A percentile compares a stretch with the other conserved stretches of the same genome.
phyloP scores from a whole-genome alignment of 1,284 basidiomycete genomes.

The Grifola frondosa region DNA sequence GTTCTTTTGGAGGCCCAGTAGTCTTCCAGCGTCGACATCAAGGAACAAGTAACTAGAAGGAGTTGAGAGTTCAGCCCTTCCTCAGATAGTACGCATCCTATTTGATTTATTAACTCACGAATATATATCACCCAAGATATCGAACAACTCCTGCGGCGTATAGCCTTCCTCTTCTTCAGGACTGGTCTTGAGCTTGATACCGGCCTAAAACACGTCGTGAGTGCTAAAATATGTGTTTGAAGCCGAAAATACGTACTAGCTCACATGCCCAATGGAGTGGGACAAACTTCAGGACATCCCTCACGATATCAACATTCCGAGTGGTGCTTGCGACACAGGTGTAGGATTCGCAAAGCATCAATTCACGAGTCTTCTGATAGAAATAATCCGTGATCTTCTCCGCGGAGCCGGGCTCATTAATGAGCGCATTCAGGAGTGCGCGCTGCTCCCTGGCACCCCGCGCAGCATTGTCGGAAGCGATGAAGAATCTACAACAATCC shows the following conservation, averaged over 20 bases:
- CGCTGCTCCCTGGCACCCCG: constrained; percentile 46
- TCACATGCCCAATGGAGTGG: constrained; percentile 71
- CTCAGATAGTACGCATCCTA: background rate
- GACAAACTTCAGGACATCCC: constrained; percentile 65
- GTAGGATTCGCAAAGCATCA: constrained; percentile 56
- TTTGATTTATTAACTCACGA: constrained; percentile 41
- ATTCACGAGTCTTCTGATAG: constrained; percentile 54
- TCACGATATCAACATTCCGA: constrained; percentile 64
- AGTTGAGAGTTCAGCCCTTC: constrained; percentile 2
- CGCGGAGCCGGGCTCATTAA: constrained; percentile 42
- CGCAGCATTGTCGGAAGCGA: constrained; percentile 44
- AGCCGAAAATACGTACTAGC: constrained; percentile 46
- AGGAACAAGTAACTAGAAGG: constrained; percentile 65
- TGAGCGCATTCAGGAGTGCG: constrained; percentile 48
- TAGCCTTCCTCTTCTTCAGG: constrained; percentile 51
- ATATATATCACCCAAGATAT: constrained; percentile 68
- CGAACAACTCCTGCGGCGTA: constrained; percentile 60
- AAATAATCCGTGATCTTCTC: constrained; percentile 60
- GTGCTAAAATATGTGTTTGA: too few species aligned
- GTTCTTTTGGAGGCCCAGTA: constrained; percentile 52
- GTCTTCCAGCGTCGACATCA: constrained; percentile 58
- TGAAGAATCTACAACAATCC: constrained; percentile 47
- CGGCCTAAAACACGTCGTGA: too few species aligned
- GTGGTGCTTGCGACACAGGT: constrained; percentile 49
- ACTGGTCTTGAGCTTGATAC: constrained; percentile 69